Evolutionary conservation across 208 protist genomes (phyloP).

Genomic region (Acanthamoeba royreba): DNA sequence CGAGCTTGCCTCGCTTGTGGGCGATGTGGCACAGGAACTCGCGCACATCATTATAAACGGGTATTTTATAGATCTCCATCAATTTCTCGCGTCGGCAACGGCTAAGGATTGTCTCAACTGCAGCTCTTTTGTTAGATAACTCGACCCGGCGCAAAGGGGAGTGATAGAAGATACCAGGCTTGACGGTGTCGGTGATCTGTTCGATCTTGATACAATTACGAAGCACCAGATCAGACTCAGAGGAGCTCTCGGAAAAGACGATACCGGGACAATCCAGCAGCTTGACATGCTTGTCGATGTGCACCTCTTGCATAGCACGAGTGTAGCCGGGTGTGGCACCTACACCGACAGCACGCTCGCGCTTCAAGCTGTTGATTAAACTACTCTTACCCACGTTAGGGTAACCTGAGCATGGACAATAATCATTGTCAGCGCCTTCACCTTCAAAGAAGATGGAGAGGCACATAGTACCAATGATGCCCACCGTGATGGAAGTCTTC

Average conservation of each 20-base stretch:
- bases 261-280: conserved; percentile 97
- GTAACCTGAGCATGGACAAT: conserved; percentile 88
- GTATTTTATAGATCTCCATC: conserved; percentile 72
- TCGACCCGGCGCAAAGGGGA: background rate
- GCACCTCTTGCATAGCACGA: conserved; percentile 82
- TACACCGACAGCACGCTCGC: conserved; percentile 72
- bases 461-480: conserved; percentile 89
- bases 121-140: background rate
- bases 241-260: conserved; percentile 82
- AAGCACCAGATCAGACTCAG: conserved; percentile 89
- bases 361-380: conserved; percentile 97
- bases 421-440: too few species aligned
- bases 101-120: conserved; percentile 89
- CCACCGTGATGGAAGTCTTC: conserved; percentile 92
- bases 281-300: conserved; percentile 94
- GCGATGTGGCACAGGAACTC: conserved; percentile 70
- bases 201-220: conserved; percentile 92
- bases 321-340: conserved; percentile 92
- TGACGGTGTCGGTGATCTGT: conserved; percentile 89
- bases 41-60: conserved; percentile 47
- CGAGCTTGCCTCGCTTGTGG: conserved; percentile 61
- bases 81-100: conserved; percentile 73
- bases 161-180: background rate
- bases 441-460: too few species aligned
- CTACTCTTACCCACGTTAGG: conserved; percentile 97